Conservation (phyloP, 805 yeast genomes). For the Candida krabiensis region DNA sequence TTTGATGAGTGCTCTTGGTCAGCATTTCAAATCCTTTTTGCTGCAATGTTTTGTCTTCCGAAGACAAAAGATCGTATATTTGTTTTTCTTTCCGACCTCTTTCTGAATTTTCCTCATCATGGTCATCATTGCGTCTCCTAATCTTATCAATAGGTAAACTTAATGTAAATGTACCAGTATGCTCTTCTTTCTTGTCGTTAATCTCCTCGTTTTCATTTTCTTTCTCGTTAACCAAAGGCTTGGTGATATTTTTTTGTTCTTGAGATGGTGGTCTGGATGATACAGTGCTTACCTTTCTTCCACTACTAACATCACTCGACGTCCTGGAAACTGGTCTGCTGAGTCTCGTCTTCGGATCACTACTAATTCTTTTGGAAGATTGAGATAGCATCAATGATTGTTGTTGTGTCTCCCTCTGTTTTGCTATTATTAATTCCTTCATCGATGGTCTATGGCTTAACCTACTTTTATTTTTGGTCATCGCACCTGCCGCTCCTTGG, state of each 20-base stretch:
- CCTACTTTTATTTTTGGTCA: constrained; percentile 11
- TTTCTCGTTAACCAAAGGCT: constrained; percentile 6
- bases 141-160: constrained; percentile 14
- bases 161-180: constrained; percentile 17
- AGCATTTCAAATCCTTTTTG: constrained; percentile 20
- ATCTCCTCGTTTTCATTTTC: constrained; percentile 17
- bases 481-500: constrained; percentile 14
- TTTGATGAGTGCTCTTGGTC: constrained; percentile 4
- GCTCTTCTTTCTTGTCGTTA: constrained; percentile 15
- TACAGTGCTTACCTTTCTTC: constrained; percentile 4
- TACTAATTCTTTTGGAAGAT: constrained; percentile 3
- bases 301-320: constrained; percentile 2
- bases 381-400: constrained; percentile 4
- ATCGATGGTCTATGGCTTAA: constrained; percentile 44
- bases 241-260: constrained; percentile 1
- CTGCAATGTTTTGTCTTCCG: constrained; percentile 22
- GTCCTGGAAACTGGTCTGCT: constrained; percentile 7
- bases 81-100: constrained; percentile 19
- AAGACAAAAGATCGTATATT: constrained; percentile 24
- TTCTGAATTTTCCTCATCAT: constrained; percentile 18
- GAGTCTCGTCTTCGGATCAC: constrained; percentile 10
- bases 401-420: constrained; percentile 33
- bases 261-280: constrained; percentile 8
- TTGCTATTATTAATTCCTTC: constrained; percentile 46
- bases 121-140: constrained; percentile 1